Percentiles rank a stretch among this genome's conserved stretches.
Conservation (phyloP, 305 asterid species). For the Plantago lanceolata region DNA sequence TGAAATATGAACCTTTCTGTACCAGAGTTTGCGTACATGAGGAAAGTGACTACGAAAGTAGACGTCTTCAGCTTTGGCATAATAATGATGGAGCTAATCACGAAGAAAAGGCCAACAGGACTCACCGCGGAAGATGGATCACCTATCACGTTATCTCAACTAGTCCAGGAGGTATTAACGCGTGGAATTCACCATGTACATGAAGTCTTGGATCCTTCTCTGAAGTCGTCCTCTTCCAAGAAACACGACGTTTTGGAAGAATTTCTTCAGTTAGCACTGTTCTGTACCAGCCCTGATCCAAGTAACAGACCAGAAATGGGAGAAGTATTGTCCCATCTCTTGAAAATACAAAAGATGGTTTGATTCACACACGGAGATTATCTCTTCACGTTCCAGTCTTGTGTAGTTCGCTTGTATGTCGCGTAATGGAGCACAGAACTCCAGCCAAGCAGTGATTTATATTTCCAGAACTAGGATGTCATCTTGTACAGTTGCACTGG, state of each 20-base stretch:
- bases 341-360: slow-evolving; percentile 41
- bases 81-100: slow-evolving; percentile 63
- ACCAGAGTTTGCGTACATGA: slow-evolving; percentile 77
- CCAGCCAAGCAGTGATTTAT: too few relatives aligned
- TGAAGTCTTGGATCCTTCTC: slow-evolving; percentile 48
- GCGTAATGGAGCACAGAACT: too few relatives aligned
- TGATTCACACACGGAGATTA: slow-evolving; percentile 1
- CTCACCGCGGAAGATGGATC: slow-evolving; percentile 46
- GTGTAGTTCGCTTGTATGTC: too few relatives aligned
- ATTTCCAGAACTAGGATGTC: too few relatives aligned
- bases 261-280: slow-evolving; percentile 53
- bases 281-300: slow-evolving; percentile 61
- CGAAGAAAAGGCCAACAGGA: slow-evolving; percentile 73
- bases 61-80: slow-evolving; percentile 84
- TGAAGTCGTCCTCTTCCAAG: slow-evolving; percentile 34
- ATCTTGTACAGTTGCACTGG: too few relatives aligned
- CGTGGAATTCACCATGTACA: slow-evolving; percentile 36
- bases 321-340: slow-evolving; percentile 44
- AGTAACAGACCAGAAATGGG: slow-evolving; percentile 71
- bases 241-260: slow-evolving; percentile 44
- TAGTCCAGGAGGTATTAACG: slow-evolving; percentile 43
- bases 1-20: background rate
- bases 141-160: slow-evolving; percentile 57
- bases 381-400: too few relatives aligned
- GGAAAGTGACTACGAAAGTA: slow-evolving; percentile 65